Conservation (phyloP, 2,329 filamentous ascomycete genomes). For the Aotearoamyces nothofagi region DNA sequence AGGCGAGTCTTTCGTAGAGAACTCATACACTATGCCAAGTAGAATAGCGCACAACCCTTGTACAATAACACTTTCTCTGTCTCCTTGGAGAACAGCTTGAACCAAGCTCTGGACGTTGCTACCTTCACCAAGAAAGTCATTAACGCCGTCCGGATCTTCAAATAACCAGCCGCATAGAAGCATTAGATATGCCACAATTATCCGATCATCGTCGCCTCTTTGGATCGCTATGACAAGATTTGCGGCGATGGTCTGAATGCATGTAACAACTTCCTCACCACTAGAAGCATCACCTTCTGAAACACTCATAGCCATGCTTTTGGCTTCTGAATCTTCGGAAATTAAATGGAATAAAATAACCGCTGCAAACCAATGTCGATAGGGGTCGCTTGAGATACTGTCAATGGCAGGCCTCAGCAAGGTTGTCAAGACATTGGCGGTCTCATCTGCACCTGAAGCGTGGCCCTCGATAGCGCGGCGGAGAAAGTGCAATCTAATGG, state of each 20-base stretch:
- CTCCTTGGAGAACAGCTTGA: constrained; percentile 47
- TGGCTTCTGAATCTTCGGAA: constrained; percentile 65
- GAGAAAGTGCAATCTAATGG: constrained; percentile 75
- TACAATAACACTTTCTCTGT: constrained; percentile 47
- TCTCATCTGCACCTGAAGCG: constrained; percentile 59
- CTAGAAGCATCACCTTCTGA: constrained; percentile 78
- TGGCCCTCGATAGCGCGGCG: constrained; percentile 82
- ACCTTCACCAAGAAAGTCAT: constrained; percentile 84
- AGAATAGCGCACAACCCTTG: constrained; percentile 75
- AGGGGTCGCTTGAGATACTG: constrained; percentile 58
- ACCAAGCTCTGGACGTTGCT: constrained; percentile 82
- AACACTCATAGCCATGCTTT: constrained; percentile 64
- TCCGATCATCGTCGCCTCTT: constrained; percentile 60
- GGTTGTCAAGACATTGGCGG: constrained; percentile 77
- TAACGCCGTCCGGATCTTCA: constrained; percentile 79
- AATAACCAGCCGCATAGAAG: constrained; percentile 80
- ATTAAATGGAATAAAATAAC: constrained; percentile 77
- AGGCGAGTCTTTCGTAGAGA: constrained; percentile 93
- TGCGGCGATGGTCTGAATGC: constrained; percentile 74
- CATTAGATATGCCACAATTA: constrained; percentile 79
- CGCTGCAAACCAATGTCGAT: constrained; percentile 79
- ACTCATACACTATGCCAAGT: constrained; percentile 84
- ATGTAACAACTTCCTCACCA: constrained; percentile 90
- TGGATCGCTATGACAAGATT: constrained; percentile 74
- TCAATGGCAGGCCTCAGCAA: constrained; percentile 53